phyloP scores from a whole-genome alignment of 2,329 filamentous ascomycete species.

The Colletotrichum melonis region DNA sequence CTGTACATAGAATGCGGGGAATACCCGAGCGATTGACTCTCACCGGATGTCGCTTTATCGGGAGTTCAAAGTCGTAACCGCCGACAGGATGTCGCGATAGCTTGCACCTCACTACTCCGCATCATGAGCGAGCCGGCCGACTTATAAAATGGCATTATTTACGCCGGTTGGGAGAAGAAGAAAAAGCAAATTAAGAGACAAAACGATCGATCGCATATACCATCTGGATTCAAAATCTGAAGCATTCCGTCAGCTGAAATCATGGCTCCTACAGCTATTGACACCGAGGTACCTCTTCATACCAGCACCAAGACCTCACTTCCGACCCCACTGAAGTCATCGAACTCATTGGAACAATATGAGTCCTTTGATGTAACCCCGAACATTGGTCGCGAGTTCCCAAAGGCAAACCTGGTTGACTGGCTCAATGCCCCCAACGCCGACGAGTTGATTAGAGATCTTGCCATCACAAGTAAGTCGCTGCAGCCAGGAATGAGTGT shows the following conservation, averaged over 20 bases:
- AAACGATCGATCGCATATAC: neutral
- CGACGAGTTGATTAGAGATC: constrained; percentile 67
- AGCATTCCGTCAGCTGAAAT: neutral
- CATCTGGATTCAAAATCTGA: neutral
- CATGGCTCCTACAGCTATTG: constrained; percentile 36
- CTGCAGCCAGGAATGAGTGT: no score
- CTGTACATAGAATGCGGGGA: neutral
- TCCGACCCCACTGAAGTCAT: constrained; percentile 44
- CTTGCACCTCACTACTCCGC: neutral
- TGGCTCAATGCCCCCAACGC: constrained; percentile 64
- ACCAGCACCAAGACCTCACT: constrained; percentile 18
- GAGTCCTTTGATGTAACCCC: constrained; percentile 63
- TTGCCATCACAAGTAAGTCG: constrained; percentile 67
- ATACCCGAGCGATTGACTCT: neutral
- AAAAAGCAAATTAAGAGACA: neutral
- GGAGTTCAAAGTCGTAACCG: neutral
- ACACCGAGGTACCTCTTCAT: constrained; percentile 27
- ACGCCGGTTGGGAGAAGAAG: neutral
- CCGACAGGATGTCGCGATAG: neutral
- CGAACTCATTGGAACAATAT: constrained; percentile 54
- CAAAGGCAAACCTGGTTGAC: constrained; percentile 61
- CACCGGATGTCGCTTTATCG: constrained; percentile 21
- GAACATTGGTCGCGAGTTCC: constrained; percentile 66
- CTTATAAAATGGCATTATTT: constrained; percentile 15
- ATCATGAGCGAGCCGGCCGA: neutral